A percentile compares a stretch with the other conserved stretches of the same genome.
phyloP scores from a whole-genome alignment of 2,329 filamentous ascomycete species.

The Cladosporium sp. region DNA sequence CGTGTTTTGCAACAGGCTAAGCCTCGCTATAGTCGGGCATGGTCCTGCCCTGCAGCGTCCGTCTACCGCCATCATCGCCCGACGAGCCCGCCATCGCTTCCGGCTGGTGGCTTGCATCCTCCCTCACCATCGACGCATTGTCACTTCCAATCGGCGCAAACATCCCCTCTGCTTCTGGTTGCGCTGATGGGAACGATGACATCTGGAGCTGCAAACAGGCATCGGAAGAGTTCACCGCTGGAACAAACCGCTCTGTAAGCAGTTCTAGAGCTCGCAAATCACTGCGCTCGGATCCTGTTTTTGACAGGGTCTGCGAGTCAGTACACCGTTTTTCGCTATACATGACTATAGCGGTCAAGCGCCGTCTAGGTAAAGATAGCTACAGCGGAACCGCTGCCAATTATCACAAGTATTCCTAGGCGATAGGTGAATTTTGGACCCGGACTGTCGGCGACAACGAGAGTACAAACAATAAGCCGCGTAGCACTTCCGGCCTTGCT shows the following conservation, averaged over 20 bases:
- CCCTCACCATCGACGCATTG: neutral
- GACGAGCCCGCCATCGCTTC: neutral
- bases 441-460: neutral
- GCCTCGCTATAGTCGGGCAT: slow-evolving; percentile 5
- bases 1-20: slow-evolving; percentile 1
- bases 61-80: neutral
- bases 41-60: neutral
- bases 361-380: neutral
- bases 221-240: neutral
- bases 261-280: neutral
- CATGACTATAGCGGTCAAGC: slow-evolving; percentile 11
- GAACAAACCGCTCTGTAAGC: neutral
- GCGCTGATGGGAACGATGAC: neutral
- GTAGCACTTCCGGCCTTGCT: too few species aligned
- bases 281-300: neutral
- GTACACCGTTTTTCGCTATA: slow-evolving; percentile 5
- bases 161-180: neutral
- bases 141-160: neutral
- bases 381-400: too few species aligned
- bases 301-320: neutral
- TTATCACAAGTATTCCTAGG: neutral
- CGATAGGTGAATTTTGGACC: neutral
- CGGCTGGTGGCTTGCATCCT: neutral
- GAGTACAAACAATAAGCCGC: neutral
- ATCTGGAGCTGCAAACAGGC: neutral